Evolutionary conservation across 2,329 filamentous ascomycete genomes (phyloP), one percentile per base, ranked within the genome.

Genomic region (Diaporthe amygdali): DNA sequence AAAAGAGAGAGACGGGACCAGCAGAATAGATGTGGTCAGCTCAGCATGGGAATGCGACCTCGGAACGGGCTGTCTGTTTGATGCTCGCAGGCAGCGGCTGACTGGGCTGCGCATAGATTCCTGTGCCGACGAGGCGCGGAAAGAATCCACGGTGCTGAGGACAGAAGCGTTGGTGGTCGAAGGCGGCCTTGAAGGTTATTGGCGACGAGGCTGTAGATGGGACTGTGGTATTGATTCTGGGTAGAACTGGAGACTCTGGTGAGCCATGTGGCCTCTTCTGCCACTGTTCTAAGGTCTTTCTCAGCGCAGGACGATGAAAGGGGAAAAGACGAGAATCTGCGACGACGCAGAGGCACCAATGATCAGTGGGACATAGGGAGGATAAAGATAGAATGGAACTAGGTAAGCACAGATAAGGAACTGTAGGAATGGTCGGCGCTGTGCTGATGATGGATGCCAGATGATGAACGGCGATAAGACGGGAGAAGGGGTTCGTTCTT

Each of bases 251-350:
- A 41, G 69, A 68, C 30, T 47, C 49, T 30, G 63, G 32, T 6
- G 51, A 54, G 69, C 61, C 69, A 70, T 70, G 51, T 70, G 61
- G 69, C 61, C 63, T n/a, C 20, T 49, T 27, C 51, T 59, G 41
- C 69, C 61, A 59, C 59, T 22, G 32, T 49, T 64, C n/a, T 49
- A n/a, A 27, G 59, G 59, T 63, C 41, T 63, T 20, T 22, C 27
- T 63, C 41, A 37, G 32, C 59, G 27, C 12, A 49, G 15, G 59
- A 59, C 49, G 51, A 52, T 7, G 41, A n/a, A 30, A 37, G 8
- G 22, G 22, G n/a, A 27, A 32, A 68, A 67, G 52, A 51, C 27
- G 27, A 25, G 41, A n/a, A 34, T 10, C 44, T 64, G 30, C 44
- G 44, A 49, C 41, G 14, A 56, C 39, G 41, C 46, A 55, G 30